Evolutionary conservation across 768 basidiomycete species (phyloP), one percentile per base, ranked within the genome.

Genomic region (Cubamyces sp.): DNA sequence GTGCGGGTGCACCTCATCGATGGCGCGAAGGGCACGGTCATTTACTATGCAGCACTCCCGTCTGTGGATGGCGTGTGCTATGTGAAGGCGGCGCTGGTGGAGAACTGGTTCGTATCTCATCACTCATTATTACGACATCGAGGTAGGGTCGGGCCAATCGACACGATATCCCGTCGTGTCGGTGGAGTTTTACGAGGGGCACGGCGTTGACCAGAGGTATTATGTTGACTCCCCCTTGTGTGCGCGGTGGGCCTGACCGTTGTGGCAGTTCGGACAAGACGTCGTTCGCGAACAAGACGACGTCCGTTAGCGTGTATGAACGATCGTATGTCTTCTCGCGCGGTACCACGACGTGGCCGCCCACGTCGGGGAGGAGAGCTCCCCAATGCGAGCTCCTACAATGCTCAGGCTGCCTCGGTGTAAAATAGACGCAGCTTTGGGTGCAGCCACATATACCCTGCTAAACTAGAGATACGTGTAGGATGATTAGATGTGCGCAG

Each of bases 101-200:
- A 98, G 76, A 97, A 98, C 72, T 97, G 96, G 95, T 72, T 98
- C 46, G 89, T 94, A 7, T 96, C 94, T 75, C 81, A n/a, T n/a
- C n/a, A n/a, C n/a, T n/a, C n/a, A 89, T 60, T 96, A 92, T 71
- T 94, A 87, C 70, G 88, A 92, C 54, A 82, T 79, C 14, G 81
- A 84, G 21, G 75, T 70, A 39, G 80, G 79, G 23, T 66, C 73
- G 4, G 82, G 77, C 1, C 73, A 79, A 69, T 75, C 86, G 2
- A 91, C 89, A 68, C 87, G 91, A 0, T 84, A 88, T 70, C 80
- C 85, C 52, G 75, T 96, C 51, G 87, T 94, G 2, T 88, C 84
- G 18, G 90, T 95, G 3, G 96, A 98, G 75, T 76, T 97, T 48
- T 97, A 95, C 73, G 96, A 98, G 72, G 91, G 92, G 0, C 67